Percentiles rank a stretch among this genome's conserved stretches.
phyloP scores from a whole-genome alignment of 257 asterid genomes.

The Lavandula angustifolia region DNA sequence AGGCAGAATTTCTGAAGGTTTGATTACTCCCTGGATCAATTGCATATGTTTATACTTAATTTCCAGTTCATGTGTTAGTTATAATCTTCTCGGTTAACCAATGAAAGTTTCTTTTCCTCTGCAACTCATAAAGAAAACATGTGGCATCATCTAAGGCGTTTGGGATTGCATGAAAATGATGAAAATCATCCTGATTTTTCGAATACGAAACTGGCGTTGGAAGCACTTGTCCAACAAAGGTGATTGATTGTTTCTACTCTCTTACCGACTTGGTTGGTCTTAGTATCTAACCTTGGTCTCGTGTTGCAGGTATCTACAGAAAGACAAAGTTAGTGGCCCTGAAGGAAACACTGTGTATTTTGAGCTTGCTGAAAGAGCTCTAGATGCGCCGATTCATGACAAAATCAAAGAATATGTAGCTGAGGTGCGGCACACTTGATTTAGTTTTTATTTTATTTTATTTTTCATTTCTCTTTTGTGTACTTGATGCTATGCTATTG shows the following conservation, averaged over 20 bases:
- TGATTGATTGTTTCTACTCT: constrained; percentile 39
- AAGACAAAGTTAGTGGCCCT: constrained; percentile 78
- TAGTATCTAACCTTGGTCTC: constrained; percentile 25
- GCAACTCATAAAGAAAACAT: constrained; percentile 59
- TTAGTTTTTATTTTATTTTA: too few species aligned
- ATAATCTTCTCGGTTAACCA: background rate
- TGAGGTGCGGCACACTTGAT: constrained; percentile 47
- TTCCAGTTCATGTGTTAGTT: background rate
- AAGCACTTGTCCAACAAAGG: constrained; percentile 91
- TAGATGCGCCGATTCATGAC: constrained; percentile 52
- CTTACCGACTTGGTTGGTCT: constrained; percentile 19
- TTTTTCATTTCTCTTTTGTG: background rate
- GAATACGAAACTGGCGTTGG: constrained; percentile 60
- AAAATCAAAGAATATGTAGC: constrained; percentile 58
- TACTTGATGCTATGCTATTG: background rate
- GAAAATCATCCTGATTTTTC: constrained; percentile 71
- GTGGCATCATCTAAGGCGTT: constrained; percentile 84
- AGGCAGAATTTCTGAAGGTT: constrained; percentile 85
- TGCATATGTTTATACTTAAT: background rate
- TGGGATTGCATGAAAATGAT: constrained; percentile 75
- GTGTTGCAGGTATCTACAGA: constrained; percentile 71
- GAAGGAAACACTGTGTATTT: constrained; percentile 63
- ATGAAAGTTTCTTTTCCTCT: constrained; percentile 5
- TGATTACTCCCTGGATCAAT: constrained; percentile 19
- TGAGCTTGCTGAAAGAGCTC: constrained; percentile 97